Conservation (phyloP, 176 grass and related monocot genomes). For the Carex littledalei region DNA sequence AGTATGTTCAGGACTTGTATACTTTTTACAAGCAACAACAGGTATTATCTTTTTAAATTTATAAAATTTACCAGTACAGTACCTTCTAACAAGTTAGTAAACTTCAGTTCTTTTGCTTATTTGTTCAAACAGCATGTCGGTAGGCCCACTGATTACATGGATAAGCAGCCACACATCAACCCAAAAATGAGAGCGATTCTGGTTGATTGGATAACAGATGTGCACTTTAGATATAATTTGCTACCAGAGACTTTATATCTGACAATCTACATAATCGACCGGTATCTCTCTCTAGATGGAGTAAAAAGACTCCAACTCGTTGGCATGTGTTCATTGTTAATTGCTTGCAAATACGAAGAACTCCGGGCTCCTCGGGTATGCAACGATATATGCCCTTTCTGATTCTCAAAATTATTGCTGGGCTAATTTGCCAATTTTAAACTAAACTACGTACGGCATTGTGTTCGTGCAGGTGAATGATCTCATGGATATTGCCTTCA, state of each 20-base stretch:
- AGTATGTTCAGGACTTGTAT: slow-evolving; percentile 87
- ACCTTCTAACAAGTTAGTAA: neutral
- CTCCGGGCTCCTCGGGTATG: slow-evolving; percentile 76
- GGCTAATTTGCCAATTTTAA: neutral
- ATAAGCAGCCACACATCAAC: slow-evolving; percentile 63
- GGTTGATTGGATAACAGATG: slow-evolving; percentile 84
- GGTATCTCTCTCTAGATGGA: slow-evolving; percentile 54
- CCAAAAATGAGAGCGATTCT: slow-evolving; percentile 78
- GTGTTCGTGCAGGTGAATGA: slow-evolving; percentile 56
- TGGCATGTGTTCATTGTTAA: slow-evolving; percentile 67
- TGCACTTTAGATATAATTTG: slow-evolving; percentile 75
- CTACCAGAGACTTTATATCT: slow-evolving; percentile 82
- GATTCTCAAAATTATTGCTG: neutral
- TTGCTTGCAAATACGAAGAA: slow-evolving; percentile 92
- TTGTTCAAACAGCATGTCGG: slow-evolving; percentile 37
- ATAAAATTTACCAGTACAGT: neutral
- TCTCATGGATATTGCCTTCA: slow-evolving; percentile 72
- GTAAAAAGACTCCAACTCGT: slow-evolving; percentile 67
- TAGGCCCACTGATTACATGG: slow-evolving; percentile 59
- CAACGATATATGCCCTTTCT: neutral
- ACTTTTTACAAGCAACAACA: slow-evolving; percentile 65
- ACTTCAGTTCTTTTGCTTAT: neutral
- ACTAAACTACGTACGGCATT: neutral
- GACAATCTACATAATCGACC: slow-evolving; percentile 59
- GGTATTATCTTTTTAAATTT: slow-evolving; percentile 25